Evolutionary conservation across 306 rosid genomes (phyloP), one percentile per base, ranked within the genome.

Genomic region (Cicer yamashitae): DNA sequence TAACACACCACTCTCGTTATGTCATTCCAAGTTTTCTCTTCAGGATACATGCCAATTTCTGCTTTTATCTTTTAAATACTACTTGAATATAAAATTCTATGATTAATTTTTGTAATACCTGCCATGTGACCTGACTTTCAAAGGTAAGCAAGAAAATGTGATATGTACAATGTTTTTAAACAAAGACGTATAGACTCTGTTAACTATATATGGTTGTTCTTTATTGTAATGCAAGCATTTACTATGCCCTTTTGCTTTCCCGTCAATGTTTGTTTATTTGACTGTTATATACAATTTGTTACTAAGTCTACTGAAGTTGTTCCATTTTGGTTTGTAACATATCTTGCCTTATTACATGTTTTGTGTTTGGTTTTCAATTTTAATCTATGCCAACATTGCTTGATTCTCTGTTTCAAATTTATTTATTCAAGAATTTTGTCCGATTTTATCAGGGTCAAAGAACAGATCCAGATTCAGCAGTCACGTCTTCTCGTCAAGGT

Each of bases 381-480:
- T 39, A 59, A 58, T 66, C 54, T 74, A 43, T 59, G 6, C n/a
- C 17, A 15, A 14, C 65, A 66, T 11, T 52, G 58, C 63, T 37
- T 10, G 17, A 47, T 5, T 51, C 20, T 30, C 10, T 5, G 65
- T 81, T 79, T 30, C 71, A 22, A 51, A 14, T 50, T 20, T 67
- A 51, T 44, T 60, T 45, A 76, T 70, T 43, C 64, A 39, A 79
- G 56, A 17, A 66, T 17, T 60, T 79, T 82, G 17, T 71, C 77
- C 39, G 61, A 14, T 48, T 62, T 85, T 65, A 79, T 60, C 83
- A 89, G 94, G 96, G 92, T 67, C 98, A 96, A 83, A 88, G 89
- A 77, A 79, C 90, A 67, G 98, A 96, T 88, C 83, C 89, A 67
- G 99, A 96, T 89, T 87, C 97, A 40, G 92, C 93, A 5, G 98